Conservation (phyloP, 2,329 filamentous ascomycete species). For the Arthroderma sp. region DNA sequence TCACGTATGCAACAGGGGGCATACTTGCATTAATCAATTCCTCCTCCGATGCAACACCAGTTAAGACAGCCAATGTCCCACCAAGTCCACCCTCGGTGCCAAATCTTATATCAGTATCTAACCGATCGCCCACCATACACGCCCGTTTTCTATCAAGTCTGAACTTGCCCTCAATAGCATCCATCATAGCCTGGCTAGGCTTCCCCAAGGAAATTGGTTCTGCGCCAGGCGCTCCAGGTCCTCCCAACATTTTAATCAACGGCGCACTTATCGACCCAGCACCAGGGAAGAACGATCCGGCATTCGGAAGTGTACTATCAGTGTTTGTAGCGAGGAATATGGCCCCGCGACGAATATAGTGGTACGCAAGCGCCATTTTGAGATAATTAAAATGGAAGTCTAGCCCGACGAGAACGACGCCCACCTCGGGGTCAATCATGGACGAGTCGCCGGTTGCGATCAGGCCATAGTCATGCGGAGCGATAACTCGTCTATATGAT, state of each 20-base stretch:
- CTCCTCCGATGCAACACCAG: conserved; percentile 71
- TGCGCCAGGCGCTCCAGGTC: conserved; percentile 27
- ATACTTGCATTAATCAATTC: conserved; percentile 65
- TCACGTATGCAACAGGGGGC: conserved; percentile 70
- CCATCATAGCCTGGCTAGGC: conserved; percentile 98
- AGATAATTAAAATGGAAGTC: conserved; percentile 95
- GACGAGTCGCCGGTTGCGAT: conserved; percentile 60
- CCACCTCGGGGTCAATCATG: conserved; percentile 73
- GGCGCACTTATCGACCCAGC: conserved; percentile 73
- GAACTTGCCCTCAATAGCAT: conserved; percentile 93
- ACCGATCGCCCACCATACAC: conserved; percentile 90
- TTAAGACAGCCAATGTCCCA: conserved; percentile 80
- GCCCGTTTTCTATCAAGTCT: conserved; percentile 68
- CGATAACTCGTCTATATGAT: conserved; percentile 61
- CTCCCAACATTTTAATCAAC: conserved; percentile 54
- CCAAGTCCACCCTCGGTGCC: conserved; percentile 82
- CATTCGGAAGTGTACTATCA: conserved; percentile 77
- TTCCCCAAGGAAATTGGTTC: conserved; percentile 76
- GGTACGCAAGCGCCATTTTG: conserved; percentile 71
- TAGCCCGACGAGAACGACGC: conserved; percentile 74
- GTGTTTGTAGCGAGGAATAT: conserved; percentile 86
- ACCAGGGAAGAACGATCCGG: conserved; percentile 75
- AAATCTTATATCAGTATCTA: conserved; percentile 94
- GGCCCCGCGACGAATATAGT: conserved; percentile 70
- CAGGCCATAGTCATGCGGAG: conserved; percentile 62